A percentile compares a stretch with the other conserved stretches of the same genome.
Conservation (phyloP, 495 filamentous ascomycete species). For the Clavariopsis aquatica region DNA sequence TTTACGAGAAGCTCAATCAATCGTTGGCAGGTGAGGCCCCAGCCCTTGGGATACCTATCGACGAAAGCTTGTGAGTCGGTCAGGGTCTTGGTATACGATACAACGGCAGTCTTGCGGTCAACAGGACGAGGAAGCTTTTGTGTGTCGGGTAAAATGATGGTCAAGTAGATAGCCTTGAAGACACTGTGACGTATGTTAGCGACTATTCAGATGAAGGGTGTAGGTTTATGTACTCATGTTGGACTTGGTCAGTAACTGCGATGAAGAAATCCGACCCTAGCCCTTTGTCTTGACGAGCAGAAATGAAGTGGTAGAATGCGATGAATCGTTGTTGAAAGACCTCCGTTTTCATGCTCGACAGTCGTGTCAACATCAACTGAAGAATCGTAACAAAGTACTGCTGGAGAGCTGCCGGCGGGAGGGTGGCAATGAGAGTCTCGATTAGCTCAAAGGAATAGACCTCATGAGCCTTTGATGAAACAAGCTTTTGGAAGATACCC, state of each 20-base stretch:
- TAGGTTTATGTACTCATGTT: constrained; percentile 58
- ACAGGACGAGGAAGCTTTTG: constrained; percentile 79
- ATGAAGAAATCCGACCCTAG: constrained; percentile 89
- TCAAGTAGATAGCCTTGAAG: constrained; percentile 80
- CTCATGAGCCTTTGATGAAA: constrained; percentile 73
- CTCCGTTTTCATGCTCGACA: constrained; percentile 78
- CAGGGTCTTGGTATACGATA: constrained; percentile 88
- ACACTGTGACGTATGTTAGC: constrained; percentile 51
- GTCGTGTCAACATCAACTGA: constrained; percentile 75
- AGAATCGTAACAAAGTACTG: constrained; percentile 79
- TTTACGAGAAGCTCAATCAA: constrained; percentile 86
- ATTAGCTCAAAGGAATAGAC: constrained; percentile 84
- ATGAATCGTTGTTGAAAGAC: constrained; percentile 78
- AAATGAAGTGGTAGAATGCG: constrained; percentile 89
- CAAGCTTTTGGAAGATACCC: constrained; percentile 87
- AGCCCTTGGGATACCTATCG: constrained; percentile 75
- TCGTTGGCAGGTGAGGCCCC: constrained; percentile 81
- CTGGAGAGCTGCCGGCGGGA: constrained; percentile 71
- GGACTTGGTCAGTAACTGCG: constrained; percentile 73
- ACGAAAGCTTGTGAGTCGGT: constrained; percentile 80
- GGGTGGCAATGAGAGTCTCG: constrained; percentile 71
- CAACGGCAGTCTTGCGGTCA: constrained; percentile 90
- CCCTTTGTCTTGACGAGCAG: constrained; percentile 71
- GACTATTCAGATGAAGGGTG: background rate
- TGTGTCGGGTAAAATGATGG: constrained; percentile 82